Percentiles rank a stretch among this genome's conserved stretches.
Evolutionary conservation across 345 rosid genomes (phyloP).

Genomic region (Bruguiera parviflora): DNA sequence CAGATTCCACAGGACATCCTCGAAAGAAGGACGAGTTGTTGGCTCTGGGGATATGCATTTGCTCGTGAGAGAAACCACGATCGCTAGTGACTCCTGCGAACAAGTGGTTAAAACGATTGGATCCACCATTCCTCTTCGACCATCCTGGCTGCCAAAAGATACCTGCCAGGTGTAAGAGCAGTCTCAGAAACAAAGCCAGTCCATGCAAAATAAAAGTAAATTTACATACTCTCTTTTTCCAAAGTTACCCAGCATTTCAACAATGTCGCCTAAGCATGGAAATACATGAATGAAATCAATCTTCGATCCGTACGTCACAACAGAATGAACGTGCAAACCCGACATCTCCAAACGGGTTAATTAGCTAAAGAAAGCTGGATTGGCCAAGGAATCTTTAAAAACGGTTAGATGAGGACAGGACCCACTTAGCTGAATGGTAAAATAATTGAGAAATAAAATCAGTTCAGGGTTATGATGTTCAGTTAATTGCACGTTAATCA

Average conservation of each 20-base stretch:
- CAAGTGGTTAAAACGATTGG: constrained; percentile 77
- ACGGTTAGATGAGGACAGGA: neutral
- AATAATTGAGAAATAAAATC: neutral
- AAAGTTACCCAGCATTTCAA: too few relatives aligned
- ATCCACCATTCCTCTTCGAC: constrained; percentile 71
- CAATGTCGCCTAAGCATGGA: too few relatives aligned
- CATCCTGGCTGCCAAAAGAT: constrained; percentile 96
- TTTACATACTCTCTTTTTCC: too few relatives aligned
- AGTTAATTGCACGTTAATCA: neutral
- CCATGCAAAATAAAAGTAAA: neutral
- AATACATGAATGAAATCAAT: too few relatives aligned
- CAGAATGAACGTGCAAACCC: too few relatives aligned
- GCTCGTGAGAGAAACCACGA: constrained; percentile 70
- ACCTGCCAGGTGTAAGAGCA: constrained; percentile 37
- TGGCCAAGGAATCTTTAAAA: neutral
- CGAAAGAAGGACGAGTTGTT: constrained; percentile 72
- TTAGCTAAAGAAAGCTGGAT: too few relatives aligned
- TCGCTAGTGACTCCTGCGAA: constrained; percentile 77
- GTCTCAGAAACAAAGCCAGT: constrained; percentile 1
- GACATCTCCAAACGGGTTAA: too few relatives aligned
- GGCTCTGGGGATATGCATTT: constrained; percentile 76
- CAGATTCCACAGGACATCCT: constrained; percentile 92
- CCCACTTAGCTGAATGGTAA: neutral
- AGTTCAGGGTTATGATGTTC: neutral
- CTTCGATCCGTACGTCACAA: too few relatives aligned